Conservation (phyloP, 2,329 filamentous ascomycete genomes). For the Hansfordia pulvinata region DNA sequence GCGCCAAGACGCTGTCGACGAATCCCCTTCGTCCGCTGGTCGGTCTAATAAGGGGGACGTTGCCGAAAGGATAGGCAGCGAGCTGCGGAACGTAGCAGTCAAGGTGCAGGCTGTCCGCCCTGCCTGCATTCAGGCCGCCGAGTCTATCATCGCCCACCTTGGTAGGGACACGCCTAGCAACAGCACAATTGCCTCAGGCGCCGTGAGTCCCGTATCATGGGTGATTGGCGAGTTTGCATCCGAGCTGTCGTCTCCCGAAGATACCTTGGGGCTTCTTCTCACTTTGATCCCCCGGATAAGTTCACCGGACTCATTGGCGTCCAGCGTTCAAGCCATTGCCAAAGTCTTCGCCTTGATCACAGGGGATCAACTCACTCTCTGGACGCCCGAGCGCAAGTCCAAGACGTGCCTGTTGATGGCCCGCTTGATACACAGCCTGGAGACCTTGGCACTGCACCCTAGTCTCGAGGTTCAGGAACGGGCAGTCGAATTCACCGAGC, state of each 20-base stretch:
- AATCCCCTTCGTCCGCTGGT: constrained; percentile 14
- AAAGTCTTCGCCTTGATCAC: constrained; percentile 72
- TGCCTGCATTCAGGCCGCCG: constrained; percentile 72
- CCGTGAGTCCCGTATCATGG: constrained; percentile 69
- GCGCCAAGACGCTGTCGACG: constrained; percentile 20
- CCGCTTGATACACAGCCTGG: constrained; percentile 68
- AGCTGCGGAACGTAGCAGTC: constrained; percentile 81
- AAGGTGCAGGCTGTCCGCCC: constrained; percentile 74
- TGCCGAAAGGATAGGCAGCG: constrained; percentile 63
- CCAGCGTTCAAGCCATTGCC: constrained; percentile 70
- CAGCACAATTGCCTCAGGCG: constrained; percentile 45
- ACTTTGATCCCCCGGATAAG: constrained; percentile 46
- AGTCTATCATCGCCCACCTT: constrained; percentile 54
- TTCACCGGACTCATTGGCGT: constrained; percentile 55
- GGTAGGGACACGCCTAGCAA: constrained; percentile 36
- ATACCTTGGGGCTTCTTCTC: constrained; percentile 60
- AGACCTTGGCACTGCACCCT: constrained; percentile 67
- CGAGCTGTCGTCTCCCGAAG: constrained; percentile 56
- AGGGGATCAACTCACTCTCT: constrained; percentile 48
- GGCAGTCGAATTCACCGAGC: constrained; percentile 81
- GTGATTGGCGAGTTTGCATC: constrained; percentile 77
- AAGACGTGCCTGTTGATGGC: constrained; percentile 66
- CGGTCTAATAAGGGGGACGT: constrained; percentile 29
- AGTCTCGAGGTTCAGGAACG: constrained; percentile 90
- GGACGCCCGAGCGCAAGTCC: constrained; percentile 62